These are phyloP conservation scores for Epichloe bromicola DNA, from an alignment of 2,329 filamentous ascomycete genomes.

Conservation along the genomic window DNA sequence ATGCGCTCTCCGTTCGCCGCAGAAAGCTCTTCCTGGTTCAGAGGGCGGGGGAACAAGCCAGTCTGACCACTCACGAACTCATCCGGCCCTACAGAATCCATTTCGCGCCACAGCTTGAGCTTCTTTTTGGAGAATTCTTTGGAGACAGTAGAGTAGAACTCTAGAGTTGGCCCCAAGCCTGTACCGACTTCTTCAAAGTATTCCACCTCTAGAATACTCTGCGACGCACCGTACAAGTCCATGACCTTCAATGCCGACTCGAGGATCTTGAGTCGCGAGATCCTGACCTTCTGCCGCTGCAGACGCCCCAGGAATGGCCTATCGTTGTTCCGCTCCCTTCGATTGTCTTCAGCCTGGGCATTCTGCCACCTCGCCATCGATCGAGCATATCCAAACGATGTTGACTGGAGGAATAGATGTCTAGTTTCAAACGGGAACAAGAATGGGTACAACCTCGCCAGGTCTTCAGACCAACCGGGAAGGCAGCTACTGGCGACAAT, in stretches of 20 bases:
- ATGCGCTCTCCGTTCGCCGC: slow-evolving; percentile 77
- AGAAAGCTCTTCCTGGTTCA: slow-evolving; percentile 63
- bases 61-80: slow-evolving; percentile 77
- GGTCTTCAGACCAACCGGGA: slow-evolving; percentile 89
- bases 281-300: slow-evolving; percentile 95
- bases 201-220: slow-evolving; percentile 91
- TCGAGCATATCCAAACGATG: slow-evolving; percentile 92
- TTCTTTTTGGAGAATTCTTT: slow-evolving; percentile 97
- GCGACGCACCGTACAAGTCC: slow-evolving; percentile 94
- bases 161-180: slow-evolving; percentile 83
- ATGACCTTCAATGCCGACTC: slow-evolving; percentile 97
- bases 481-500: slow-evolving; percentile 96
- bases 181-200: slow-evolving; percentile 99
- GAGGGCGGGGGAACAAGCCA: slow-evolving; percentile 88
- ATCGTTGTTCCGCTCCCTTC: slow-evolving; percentile 77
- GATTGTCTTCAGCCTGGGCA: slow-evolving; percentile 62
- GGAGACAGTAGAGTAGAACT: slow-evolving; percentile 96
- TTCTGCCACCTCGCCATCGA: slow-evolving; percentile 98
- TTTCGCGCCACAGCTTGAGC: slow-evolving; percentile 90
- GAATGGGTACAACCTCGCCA: slow-evolving; percentile 89
- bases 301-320: slow-evolving; percentile 81
- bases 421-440: slow-evolving; percentile 96
- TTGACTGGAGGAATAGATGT: slow-evolving; percentile 93
- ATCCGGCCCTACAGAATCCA: slow-evolving; percentile 56
- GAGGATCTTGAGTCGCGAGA: slow-evolving; percentile 84